Base-by-base conservation (phyloP, 257 asterid genomes). In the Lantana camara region DNA sequence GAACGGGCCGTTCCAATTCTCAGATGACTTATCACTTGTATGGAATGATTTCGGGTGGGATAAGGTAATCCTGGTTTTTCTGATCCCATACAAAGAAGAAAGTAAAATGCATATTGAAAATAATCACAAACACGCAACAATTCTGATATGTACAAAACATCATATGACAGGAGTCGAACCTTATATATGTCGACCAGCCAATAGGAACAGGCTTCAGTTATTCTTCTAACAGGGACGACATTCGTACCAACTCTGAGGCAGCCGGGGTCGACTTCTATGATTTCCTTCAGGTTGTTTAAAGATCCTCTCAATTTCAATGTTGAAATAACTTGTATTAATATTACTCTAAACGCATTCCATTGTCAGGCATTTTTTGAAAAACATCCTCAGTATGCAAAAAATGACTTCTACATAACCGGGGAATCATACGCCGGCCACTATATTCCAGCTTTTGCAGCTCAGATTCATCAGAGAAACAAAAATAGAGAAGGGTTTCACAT, bases 1-100 rank as follows among this genome's bases (percentile, higher is more conserved):
- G 71, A 91, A 91, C 58, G 96, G 96, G 42, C 96, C 98, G 56
- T 92, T 79, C 64, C 74, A 81, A 17, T 49, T 92, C n/a, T 34
- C 83, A 38, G 30, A 48, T 17, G 70, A 80, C 73, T 17, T 69
- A 58, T 80, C 98, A 32, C 90, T 91, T 41, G 74, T 37, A 21
- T 85, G 85, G 90, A 91, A 89, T 63, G 84, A 89, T 34, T 89
- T 73, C 27, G 97, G 96, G 1, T 89, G 97, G 98, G 98, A 87
- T 73, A 77, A 85, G 92, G 97, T 89, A 71, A 32, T 49, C 50
- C 10, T 37, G 10, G 1, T 20, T 23, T 29, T 47, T 17, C 54
- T 40, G 10, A 10, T 34, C 56, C n/a, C n/a, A n/a, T n/a, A n/a
- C n/a, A n/a, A 27, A 27, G 5, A 2, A 27, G 32, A 27, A 2